Evolutionary conservation across 345 rosid species (phyloP), one percentile per base, ranked within the genome.

Genomic region (Syzygium jambos): DNA sequence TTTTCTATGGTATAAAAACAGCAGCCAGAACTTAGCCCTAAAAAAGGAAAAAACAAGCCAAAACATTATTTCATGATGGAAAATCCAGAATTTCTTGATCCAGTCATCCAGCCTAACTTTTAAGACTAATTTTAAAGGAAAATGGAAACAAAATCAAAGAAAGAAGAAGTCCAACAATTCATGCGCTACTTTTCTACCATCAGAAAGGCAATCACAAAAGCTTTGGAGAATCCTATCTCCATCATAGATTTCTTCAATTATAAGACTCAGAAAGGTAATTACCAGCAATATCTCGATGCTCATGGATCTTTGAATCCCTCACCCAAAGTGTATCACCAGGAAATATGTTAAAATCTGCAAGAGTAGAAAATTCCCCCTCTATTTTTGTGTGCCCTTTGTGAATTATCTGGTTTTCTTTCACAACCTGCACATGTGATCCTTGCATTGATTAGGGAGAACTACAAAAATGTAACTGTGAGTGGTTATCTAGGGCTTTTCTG

Each of bases 271-370:
- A 78, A 54, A 54, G 38, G 34, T 22, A 59, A 61, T 93, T 95
- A 98, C 99, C 99, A 88, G 99, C 98, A 90, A 98, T 98, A 89
- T 98, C 99, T 15, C 99, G 96, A 90, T 96, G 94, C 89, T 95
- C 99, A 85, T 98, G 98, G 57, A 95, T 91, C 93, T 98, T 98
- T 11, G 98, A 93, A 92, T 98, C 99, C 92, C 94, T 94, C 89
- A 96, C 99, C 99, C 99, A 98, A 78, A 98, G 96, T 90, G 92
- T 95, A 89, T 98, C 99, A 7, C 99, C 98, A 57, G 99, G 98
- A 86, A 98, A 96, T 90, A 96, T 94, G 92, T 94, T 98, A 92
- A 94, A 91, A 91, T 98, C 99, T 84, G 99, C 99, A 90, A 98
- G 97, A 88, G 99, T 98, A 86, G 98, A 97, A 91, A 91, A 88